Percentiles rank a stretch among this genome's conserved stretches.
These are phyloP conservation scores for Globisporangium yorkense DNA, from an alignment of 352 stramenopile species.

Conservation along the genomic window DNA sequence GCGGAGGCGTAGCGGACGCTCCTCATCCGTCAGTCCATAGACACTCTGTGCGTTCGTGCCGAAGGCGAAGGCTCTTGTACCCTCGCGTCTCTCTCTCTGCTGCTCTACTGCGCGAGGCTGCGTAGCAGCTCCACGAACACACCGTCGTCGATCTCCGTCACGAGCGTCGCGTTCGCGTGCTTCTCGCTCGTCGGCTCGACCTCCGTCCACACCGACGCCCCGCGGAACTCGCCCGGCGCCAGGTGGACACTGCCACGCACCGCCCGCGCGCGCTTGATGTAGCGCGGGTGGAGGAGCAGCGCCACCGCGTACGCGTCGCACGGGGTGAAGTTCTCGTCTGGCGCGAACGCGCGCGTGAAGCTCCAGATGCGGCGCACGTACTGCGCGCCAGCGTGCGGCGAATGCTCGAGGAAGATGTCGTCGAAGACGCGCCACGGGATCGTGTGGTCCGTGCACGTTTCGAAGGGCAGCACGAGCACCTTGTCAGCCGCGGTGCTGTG, in stretches of 20 bases:
- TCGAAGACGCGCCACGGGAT: constrained; percentile 67
- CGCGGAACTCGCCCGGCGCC: constrained; percentile 43
- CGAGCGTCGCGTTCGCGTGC: constrained; percentile 55
- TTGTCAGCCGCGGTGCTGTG: constrained; percentile 49
- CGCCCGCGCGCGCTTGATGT: constrained; percentile 35
- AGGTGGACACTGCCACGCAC: constrained; percentile 56
- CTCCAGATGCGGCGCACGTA: constrained; percentile 66
- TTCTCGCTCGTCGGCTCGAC: constrained; percentile 5
- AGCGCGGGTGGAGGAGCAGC: constrained; percentile 47
- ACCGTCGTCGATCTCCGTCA: constrained; percentile 53
- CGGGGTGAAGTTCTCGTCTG: constrained; percentile 44
- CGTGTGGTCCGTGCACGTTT: constrained; percentile 51
- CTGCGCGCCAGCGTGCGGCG: constrained; percentile 21
- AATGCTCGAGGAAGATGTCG: constrained; percentile 43
- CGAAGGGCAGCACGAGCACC: constrained; percentile 62
- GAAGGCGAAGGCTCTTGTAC: neutral
- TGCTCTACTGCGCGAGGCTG: constrained; percentile 22
- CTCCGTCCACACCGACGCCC: constrained; percentile 37
- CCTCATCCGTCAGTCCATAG: neutral
- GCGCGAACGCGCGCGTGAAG: constrained; percentile 41
- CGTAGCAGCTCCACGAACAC: constrained; percentile 60
- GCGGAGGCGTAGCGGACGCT: too few species aligned
- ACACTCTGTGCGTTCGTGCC: neutral
- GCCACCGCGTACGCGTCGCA: constrained; percentile 75
- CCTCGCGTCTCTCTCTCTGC: neutral